A percentile compares a stretch with the other conserved stretches of the same genome.
phyloP scores from a whole-genome alignment of 306 rosid genomes.

The Vigna reflexopilosa region DNA sequence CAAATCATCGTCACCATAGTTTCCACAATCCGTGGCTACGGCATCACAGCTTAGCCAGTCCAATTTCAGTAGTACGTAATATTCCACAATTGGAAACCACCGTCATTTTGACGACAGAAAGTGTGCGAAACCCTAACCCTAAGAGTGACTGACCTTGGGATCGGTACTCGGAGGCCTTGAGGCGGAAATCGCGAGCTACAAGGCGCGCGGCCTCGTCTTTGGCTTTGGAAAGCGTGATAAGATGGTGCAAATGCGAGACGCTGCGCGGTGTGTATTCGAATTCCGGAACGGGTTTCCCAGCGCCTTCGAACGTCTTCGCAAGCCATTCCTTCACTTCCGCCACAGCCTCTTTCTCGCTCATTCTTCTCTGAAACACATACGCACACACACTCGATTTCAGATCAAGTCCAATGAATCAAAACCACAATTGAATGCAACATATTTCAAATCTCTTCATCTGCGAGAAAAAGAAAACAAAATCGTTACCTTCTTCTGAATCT shows the following conservation, averaged over 20 bases:
- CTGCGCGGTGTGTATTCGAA: conserved; percentile 89
- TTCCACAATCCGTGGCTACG: not conserved
- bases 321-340: conserved; percentile 81
- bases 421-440: not conserved
- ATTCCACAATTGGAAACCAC: too few species aligned
- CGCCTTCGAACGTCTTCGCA: conserved; percentile 70
- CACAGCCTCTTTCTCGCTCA: conserved; percentile 53
- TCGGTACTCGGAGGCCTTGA: conserved; percentile 86
- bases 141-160: conserved; percentile 64
- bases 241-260: conserved; percentile 73
- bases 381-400: not conserved
- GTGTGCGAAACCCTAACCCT: not conserved
- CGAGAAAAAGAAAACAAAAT: not conserved
- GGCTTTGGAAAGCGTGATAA: conserved; percentile 73
- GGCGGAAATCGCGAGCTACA: conserved; percentile 84
- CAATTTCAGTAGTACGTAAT: too few species aligned
- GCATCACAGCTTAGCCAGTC: too few species aligned
- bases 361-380: conserved; percentile 1
- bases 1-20: not conserved
- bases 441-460: not conserved
- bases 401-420: not conserved
- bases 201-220: conserved; percentile 87
- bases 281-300: conserved; percentile 80
- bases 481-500: not conserved
- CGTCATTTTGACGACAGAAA: not conserved